These are phyloP conservation scores for Starmera quercuum DNA, from an alignment of 805 yeast genomes.

Conservation along the genomic window DNA sequence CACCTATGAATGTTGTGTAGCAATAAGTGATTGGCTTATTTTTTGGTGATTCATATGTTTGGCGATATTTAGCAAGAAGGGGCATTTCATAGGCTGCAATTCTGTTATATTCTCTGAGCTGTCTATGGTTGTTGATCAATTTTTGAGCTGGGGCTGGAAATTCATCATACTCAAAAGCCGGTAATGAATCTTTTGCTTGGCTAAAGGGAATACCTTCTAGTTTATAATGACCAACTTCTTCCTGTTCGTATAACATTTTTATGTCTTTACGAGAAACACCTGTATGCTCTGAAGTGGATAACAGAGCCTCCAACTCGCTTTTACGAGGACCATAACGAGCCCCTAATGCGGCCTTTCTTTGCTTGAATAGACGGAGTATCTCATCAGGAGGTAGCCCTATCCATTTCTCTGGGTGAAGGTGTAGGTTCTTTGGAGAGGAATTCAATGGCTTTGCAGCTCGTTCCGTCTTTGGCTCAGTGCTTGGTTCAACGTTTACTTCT, in stretches of 20 bases:
- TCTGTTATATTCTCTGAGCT: slow-evolving; percentile 67
- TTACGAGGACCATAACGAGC: slow-evolving; percentile 39
- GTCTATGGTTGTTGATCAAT: slow-evolving; percentile 62
- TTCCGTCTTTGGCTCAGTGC: too few relatives aligned
- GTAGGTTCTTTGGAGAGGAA: slow-evolving; percentile 21
- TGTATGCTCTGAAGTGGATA: slow-evolving; percentile 36
- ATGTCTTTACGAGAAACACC: slow-evolving; percentile 30
- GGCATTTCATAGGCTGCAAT: slow-evolving; percentile 93
- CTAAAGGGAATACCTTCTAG: slow-evolving; percentile 19
- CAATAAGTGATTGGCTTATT: slow-evolving; percentile 52
- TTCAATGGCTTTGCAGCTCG: too few relatives aligned
- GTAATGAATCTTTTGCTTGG: slow-evolving; percentile 30
- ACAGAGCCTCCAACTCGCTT: slow-evolving; percentile 49
- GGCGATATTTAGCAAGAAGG: slow-evolving; percentile 64
- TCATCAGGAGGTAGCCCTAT: slow-evolving; percentile 55
- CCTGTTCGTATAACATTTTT: slow-evolving; percentile 29
- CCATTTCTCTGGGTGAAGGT: slow-evolving; percentile 67
- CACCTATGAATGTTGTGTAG: slow-evolving; percentile 70
- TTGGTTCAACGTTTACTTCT: too few relatives aligned
- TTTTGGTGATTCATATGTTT: slow-evolving; percentile 49
- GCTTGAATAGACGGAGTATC: slow-evolving; percentile 51
- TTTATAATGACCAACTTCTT: slow-evolving; percentile 34
- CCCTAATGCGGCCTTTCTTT: slow-evolving; percentile 50
- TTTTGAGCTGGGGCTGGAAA: slow-evolving; percentile 67
- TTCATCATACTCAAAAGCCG: slow-evolving; percentile 53